Conservation (phyloP, 441 rosid genomes). For the Populus hybrid region DNA sequence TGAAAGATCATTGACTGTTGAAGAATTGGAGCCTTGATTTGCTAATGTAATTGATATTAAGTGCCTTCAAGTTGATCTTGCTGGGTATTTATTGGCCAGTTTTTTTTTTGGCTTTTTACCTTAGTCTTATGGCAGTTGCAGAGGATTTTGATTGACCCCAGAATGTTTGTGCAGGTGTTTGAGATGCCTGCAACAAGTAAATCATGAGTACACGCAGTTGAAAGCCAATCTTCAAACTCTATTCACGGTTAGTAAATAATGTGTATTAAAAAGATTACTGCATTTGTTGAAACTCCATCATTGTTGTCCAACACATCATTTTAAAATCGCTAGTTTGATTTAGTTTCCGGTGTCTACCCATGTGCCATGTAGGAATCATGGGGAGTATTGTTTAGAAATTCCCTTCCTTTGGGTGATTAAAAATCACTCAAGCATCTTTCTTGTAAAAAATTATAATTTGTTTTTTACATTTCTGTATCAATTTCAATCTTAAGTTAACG, state of each 20-base stretch:
- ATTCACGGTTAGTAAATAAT: slow-evolving; percentile 43
- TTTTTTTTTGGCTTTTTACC: neutral
- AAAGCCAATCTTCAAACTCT: slow-evolving; percentile 62
- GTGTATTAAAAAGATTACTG: too few species aligned
- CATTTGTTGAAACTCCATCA: neutral
- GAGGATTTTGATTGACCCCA: slow-evolving; percentile 9
- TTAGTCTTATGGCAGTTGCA: neutral
- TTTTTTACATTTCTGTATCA: neutral
- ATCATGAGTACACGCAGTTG: slow-evolving; percentile 44
- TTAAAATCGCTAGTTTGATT: neutral
- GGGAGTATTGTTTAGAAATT: neutral
- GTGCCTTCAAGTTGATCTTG: neutral
- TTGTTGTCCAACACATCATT: neutral
- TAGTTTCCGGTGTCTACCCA: neutral
- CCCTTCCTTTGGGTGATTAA: neutral
- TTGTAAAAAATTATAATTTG: neutral
- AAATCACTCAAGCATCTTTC: neutral
- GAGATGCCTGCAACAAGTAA: slow-evolving; percentile 75
- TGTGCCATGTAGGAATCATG: neutral
- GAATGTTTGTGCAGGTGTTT: slow-evolving; percentile 52
- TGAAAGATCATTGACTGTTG: neutral
- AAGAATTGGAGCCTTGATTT: neutral
- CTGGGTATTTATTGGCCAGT: neutral
- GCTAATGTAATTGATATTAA: neutral
- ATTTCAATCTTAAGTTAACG: neutral